Evolutionary conservation across 2,329 filamentous ascomycete species (phyloP), one percentile per base, ranked within the genome.

Genomic region (Trichoderma aggressivum): DNA sequence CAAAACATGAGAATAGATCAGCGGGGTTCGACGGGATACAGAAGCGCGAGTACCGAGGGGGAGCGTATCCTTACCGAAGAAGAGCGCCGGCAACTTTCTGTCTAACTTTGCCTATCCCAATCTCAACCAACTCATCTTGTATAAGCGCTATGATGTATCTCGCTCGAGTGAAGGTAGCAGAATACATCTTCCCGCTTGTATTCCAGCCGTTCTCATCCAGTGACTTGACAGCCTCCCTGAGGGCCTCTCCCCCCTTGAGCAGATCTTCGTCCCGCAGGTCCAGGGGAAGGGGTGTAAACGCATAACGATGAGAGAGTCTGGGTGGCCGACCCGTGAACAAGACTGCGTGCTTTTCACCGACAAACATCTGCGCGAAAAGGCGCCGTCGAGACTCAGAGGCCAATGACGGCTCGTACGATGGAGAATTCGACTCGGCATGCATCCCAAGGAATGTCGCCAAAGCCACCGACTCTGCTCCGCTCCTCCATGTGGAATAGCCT

Each of bases 91-190:
- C 66, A 53, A 60, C 56, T 26, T 69, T 50, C 1, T 73, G 71
- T 5, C 72, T 71, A 0, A 53, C 71, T 1, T 66, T 75, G 3
- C 84, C 84, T 0, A 89, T 78, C 0, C 87, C 87, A 26, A 90
- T 81, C 73, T 89, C 86, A 5, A 90, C 81, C 5, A 90, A 84
- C 61, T 90, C 88, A 72, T 90, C 88, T 3, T 86, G 82, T 8
- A 90, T 81, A 0, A 81, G 75, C 3, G 84, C 83, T 43, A 89
- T 81, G 12, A 83, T 80, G 1, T 82, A 81, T 58, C 84, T 83
- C 0, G 85, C 83, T 30, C 87, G 80, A 0, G 80, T 75, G 69
- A 84, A 82, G 0, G 86, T 88, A 0, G 82, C 80, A 0, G 84
- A 76, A 24, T 84, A 79, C 0, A 88, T 74, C 0, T 78, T 75